Base-by-base conservation (phyloP, 192 early-diverging fungal species). In the Coemansia sp. region DNA sequence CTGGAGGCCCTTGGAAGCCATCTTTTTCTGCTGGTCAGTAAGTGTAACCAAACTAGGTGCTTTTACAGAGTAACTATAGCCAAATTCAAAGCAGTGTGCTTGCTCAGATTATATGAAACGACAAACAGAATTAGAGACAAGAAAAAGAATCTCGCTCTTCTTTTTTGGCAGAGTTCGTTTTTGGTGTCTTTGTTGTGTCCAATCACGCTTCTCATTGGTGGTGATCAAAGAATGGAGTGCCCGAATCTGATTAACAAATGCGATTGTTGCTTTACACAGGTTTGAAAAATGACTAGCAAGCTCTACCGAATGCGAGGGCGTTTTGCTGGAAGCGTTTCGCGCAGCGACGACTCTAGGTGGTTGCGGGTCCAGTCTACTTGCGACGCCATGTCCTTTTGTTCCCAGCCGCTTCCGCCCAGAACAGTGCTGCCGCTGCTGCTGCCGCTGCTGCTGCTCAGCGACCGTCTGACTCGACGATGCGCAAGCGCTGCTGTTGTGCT, bases 261-360 rank as follows among this genome's bases (percentile, higher is more conserved):
- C n/a, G n/a, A n/a, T n/a, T n/a, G n/a, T n/a, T n/a, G n/a, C n/a
- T n/a, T n/a, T n/a, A n/a, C n/a, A n/a, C n/a, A n/a, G n/a, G n/a
- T n/a, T n/a, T n/a, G n/a, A n/a, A n/a, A n/a, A n/a, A n/a, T n/a
- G n/a, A n/a, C n/a, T n/a, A n/a, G n/a, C n/a, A n/a, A n/a, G n/a
- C n/a, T 54, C 33, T 66, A 66, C 1, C 44, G 47, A 11, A 59
- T 19, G 2, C 68, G 55, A 25, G 50, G 29, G n/a, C 72, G 72
- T 44, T 74, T 74, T 22, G 47, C 28, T 28, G 74, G 45, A 27
- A 75, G 44, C 1, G 74, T 75, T n/a, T 65, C 67, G 56, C 74
- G 74, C 29, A 75, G 57, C 30, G 74, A 75, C 34, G 74, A 75
- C 67, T 65, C 59, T 22, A 52, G 60, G 9, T 57, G 53, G n/a